A percentile compares a stretch with the other conserved stretches of the same genome.
Evolutionary conservation across 2,329 filamentous ascomycete genomes (phyloP).

Genomic region (Metarhizium album): DNA sequence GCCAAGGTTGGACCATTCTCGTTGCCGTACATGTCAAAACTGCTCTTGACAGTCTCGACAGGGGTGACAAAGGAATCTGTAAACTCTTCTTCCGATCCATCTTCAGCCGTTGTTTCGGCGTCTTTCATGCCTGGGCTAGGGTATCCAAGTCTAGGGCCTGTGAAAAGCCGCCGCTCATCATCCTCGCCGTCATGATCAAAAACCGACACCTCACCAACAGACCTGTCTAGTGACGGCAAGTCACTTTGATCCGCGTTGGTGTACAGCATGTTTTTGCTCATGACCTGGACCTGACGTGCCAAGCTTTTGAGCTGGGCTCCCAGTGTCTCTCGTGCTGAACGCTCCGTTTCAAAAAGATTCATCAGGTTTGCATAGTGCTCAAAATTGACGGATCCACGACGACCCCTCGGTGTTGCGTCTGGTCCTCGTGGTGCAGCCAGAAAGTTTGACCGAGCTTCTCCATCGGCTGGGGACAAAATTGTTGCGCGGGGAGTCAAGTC

Average conservation of each 20-base stretch:
- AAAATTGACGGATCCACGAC: slow-evolving; percentile 21
- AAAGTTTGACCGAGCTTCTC: slow-evolving; percentile 28
- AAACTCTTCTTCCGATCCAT: slow-evolving; percentile 30
- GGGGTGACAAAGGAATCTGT: slow-evolving; percentile 44
- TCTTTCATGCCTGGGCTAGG: slow-evolving; percentile 17
- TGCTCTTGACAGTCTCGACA: slow-evolving; percentile 30
- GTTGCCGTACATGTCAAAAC: slow-evolving; percentile 30
- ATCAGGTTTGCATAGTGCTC: slow-evolving; percentile 41
- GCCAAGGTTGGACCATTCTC: slow-evolving; percentile 33
- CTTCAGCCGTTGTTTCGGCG: slow-evolving; percentile 24
- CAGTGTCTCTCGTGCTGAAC: slow-evolving; percentile 41
- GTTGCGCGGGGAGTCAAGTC: slow-evolving; percentile 30
- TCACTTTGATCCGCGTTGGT: slow-evolving; percentile 14
- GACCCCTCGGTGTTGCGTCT: slow-evolving; percentile 20
- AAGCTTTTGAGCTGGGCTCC: slow-evolving; percentile 46
- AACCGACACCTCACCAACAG: slow-evolving; percentile 26
- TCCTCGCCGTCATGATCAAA: slow-evolving; percentile 34
- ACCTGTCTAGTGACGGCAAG: slow-evolving; percentile 24
- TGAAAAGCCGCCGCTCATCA: slow-evolving; percentile 11
- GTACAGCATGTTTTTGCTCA: slow-evolving; percentile 27
- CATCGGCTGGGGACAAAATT: slow-evolving; percentile 11
- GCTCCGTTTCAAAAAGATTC: slow-evolving; percentile 45
- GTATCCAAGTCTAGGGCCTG: not conserved
- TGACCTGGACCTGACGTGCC: slow-evolving; percentile 35
- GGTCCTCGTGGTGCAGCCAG: slow-evolving; percentile 25